Base-by-base conservation (phyloP, 2,329 filamentous ascomycete species). In the Ampelomyces quisqualis region DNA sequence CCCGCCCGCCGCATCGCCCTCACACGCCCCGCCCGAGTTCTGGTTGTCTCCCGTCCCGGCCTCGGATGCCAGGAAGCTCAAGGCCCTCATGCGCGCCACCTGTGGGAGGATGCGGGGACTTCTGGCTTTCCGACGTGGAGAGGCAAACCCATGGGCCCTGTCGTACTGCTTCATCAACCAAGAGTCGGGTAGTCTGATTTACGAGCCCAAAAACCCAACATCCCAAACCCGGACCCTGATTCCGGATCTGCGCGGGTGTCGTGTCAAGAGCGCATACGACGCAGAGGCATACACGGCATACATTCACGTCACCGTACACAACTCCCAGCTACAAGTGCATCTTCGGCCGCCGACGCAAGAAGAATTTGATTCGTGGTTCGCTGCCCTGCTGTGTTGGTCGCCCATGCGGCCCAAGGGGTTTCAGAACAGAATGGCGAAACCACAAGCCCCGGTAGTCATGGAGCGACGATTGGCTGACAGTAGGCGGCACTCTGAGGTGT, bases 141-240 rank as follows among this genome's bases (percentile, higher is more conserved):
- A 76, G 10, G 72, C 73, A 17, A 80, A 77, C 11, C 73, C 77
- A 1, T 93, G 88, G 88, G 76, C 78, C 42, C 68, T 75, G 22
- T 86, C 86, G n/a, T 79, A 85, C 47, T 86, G 84, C 61, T 88
- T 84, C 59, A 88, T 93, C 47, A 84, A 90, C 47, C 85, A 88
- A 43, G 84, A 88, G 32, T 80, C 79, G 43, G 87, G 86, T 2
- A 83, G 81, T 52, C 70, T 93, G 48, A 82, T 90, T 72, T 86
- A 86, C 58, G 85, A 90, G 64, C 78, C 83, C 2, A 83, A 82
- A 43, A 83, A 83, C 40, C 80, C 78, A 52, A 78, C 78, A 3
- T 82, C 83, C 46, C 81, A 86, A 60, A 51, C 49, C 15, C 74
- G 79, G 18, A 78, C 81, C 5, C 72, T 93, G 11, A 76, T 91